Evolutionary conservation across 192 early-diverging fungal species (phyloP).

Genomic region (Chytriomyces confervae): DNA sequence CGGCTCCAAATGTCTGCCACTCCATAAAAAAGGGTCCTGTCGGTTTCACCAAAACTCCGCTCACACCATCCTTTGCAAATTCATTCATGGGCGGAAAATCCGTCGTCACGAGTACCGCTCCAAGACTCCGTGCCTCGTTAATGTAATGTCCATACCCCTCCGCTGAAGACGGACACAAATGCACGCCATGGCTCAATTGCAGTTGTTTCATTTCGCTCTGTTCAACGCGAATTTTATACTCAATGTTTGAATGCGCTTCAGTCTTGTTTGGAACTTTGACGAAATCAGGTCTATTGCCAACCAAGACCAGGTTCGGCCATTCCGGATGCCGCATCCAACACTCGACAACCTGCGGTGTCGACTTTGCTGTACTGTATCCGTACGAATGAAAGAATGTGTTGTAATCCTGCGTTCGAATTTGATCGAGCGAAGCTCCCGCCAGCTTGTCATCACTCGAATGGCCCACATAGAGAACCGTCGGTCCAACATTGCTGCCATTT

Average conservation of each 20-base stretch:
- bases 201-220: neutral
- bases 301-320: constrained; percentile 28
- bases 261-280: neutral
- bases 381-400: constrained; percentile 24
- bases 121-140: constrained; percentile 22
- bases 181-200: constrained; percentile 2
- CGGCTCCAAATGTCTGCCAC: neutral
- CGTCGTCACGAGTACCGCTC: constrained; percentile 22
- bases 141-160: constrained; percentile 34
- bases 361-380: constrained; percentile 12
- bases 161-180: neutral
- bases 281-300: constrained; percentile 1
- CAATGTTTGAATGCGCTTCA: neutral
- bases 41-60: constrained; percentile 17
- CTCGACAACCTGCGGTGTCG: constrained; percentile 1
- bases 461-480: neutral
- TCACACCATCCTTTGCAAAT: constrained; percentile 19
- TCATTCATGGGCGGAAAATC: constrained; percentile 34
- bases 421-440: neutral
- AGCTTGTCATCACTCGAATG: neutral
- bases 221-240: neutral
- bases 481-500: neutral
- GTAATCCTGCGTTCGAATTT: neutral
- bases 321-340: constrained; percentile 27
- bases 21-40: neutral